Evolutionary conservation across 2,329 filamentous ascomycete genomes (phyloP), one percentile per base, ranked within the genome.

Genomic region (Paecilomyces variotii): DNA sequence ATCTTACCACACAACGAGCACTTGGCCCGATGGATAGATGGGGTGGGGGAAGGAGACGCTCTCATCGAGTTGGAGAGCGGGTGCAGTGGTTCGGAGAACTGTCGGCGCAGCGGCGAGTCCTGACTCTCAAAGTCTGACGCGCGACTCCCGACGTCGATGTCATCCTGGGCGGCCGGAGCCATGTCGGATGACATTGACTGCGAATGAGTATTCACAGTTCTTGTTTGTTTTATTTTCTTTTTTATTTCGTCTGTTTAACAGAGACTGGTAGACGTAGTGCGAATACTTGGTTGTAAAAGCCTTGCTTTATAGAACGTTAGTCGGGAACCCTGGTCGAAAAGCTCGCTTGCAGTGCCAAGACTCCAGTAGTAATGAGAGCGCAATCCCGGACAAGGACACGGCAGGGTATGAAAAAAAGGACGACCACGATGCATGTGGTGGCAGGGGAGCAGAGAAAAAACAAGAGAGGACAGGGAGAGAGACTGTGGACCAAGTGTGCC

Each of bases 51-150:
- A 14, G 68, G 68, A 12, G 73, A 72, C 19, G 67, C 66, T 56
- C 72, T 68, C 39, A 71, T 70, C 35, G 73, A 73, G 25, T 65
- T 71, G 61, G 71, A 72, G 19, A 63, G 68, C 45, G 68, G 63
- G 53, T 68, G 68, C 54, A 70, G 62, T 55, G 71, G 71, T 56
- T 76, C 73, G 61, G 73, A 75, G 60, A 73, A 73, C 64, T 73
- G 72, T 64, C 72, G 72, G 64, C 67, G 69, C 57, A 72, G 61
- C 14, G 70, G 67, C 54, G 72, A 74, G 60, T 71, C 71, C 63
- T 69, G 70, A 60, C 70, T 72, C 62, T 70, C 69, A 57, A 72
- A 64, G 59, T 72, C 70, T 30, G 72, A 72, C 59, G 70, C 72
- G 67, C 66, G 71, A 57, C 69, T 71, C 57, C 73, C 70, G 60